Base-by-base conservation (phyloP, 179 eudicot genomes). In the Nepenthes alata region DNA sequence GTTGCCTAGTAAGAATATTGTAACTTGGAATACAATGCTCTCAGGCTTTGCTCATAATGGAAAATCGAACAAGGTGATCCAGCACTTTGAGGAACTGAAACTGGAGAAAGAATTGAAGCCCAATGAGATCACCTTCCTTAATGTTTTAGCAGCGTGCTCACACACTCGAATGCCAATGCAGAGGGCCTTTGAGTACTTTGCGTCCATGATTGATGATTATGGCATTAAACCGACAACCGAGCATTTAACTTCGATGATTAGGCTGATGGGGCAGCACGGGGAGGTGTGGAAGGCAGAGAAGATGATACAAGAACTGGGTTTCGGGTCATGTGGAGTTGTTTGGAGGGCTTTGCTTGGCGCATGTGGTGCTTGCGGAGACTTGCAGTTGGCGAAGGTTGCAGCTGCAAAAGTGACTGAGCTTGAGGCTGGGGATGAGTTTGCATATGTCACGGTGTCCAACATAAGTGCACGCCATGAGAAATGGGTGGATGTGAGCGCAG, bases 271-370 rank as follows among this genome's bases (percentile, higher is more conserved):
- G 10, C 83, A 80, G 59, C 77, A 81, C 25, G 87, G 88, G 58
- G 85, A 83, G 63, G 77, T 87, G 48, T 61, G 72, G 64, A 74
- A 68, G 64, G 97, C 86, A 3, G 80, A 77, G 73, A 69, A 74
- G 70, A 80, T 87, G 87, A 87, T 90, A 55, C 2, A 67, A 49
- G 81, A 82, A 13, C 64, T 85, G 5, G 93, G 88, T 50, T 82
- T 80, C 53, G 81, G 63, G 37, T 73, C 81, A 15, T 74, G 78
- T 62, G 83, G 74, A 9, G 57, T 65, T 12, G 95, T 87, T 48
- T 87, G 97, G 97, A 83, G 77, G 77, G 81, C 97, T 44, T 74
- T 90, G 78, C 86, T 90, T 15, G 85, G 86, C 63, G 97, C 86
- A 0, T 87, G 83, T 76, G 83, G 64, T 8, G 57, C 58, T 49